Percentiles rank a stretch among this genome's conserved stretches.
Evolutionary conservation across 140 eudicot species (phyloP).

Genomic region (Oenanthe javanica): DNA sequence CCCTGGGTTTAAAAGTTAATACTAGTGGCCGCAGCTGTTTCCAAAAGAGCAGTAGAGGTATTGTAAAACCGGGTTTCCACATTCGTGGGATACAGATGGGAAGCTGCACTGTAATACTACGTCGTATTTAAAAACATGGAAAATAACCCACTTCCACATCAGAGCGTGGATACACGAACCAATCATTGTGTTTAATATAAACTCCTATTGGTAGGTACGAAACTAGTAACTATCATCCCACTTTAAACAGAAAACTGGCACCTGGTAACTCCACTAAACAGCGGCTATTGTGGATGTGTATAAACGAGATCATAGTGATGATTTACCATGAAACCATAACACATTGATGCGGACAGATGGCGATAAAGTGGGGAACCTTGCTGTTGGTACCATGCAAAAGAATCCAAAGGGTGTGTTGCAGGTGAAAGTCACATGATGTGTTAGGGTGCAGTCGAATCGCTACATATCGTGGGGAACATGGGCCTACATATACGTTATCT

Average conservation of each 20-base stretch:
- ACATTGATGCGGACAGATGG: conserved; percentile 15
- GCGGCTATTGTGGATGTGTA: background rate
- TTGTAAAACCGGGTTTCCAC: conserved; percentile 37
- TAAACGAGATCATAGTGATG: background rate
- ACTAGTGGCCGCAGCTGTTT: conserved; percentile 56
- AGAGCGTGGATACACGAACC: background rate
- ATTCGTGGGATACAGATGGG: conserved; percentile 53
- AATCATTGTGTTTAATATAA: background rate
- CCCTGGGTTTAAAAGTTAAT: conserved; percentile 27
- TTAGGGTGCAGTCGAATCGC: conserved; percentile 7
- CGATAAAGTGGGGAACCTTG: background rate
- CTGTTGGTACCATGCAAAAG: conserved; percentile 26
- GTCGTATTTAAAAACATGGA: background rate
- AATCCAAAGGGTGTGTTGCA: conserved; percentile 12
- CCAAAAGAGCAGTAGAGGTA: conserved; percentile 25
- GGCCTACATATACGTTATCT: conserved; percentile 1
- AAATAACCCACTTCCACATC: background rate
- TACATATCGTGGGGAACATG: conserved; percentile 6
- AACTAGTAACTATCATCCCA: background rate
- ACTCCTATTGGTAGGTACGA: background rate
- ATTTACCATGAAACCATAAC: background rate
- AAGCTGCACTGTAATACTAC: conserved; percentile 16
- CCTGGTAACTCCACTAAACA: background rate
- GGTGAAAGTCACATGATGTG: conserved; percentile 3
- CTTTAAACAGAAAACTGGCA: background rate